These are phyloP conservation scores for Ascochyta viciae-villosae DNA, from an alignment of 2,329 filamentous ascomycete genomes.

Conservation along the genomic window DNA sequence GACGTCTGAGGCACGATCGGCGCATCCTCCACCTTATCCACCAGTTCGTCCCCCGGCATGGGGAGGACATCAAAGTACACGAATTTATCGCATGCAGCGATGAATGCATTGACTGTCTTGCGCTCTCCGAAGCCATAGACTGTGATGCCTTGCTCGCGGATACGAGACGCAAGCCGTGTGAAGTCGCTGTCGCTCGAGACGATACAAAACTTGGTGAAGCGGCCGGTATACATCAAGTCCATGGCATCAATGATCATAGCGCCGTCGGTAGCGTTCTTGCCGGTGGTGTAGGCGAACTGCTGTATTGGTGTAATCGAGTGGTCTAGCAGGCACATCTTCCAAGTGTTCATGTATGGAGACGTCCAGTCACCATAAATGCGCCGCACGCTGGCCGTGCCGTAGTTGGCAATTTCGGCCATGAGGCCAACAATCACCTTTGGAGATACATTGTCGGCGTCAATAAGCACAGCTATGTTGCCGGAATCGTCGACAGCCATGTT, in stretches of 20 bases:
- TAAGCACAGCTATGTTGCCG: slow-evolving; percentile 27
- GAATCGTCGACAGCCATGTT: slow-evolving; percentile 1
- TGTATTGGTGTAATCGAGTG: slow-evolving; percentile 38
- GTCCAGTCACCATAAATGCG: slow-evolving; percentile 45
- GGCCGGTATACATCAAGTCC: slow-evolving; percentile 43
- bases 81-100: slow-evolving; percentile 40
- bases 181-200: slow-evolving; percentile 49
- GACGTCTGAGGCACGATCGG: neutral
- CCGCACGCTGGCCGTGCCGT: slow-evolving; percentile 40
- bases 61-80: slow-evolving; percentile 23
- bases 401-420: slow-evolving; percentile 42
- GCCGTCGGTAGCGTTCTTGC: slow-evolving; percentile 42
- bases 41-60: neutral
- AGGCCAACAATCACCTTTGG: slow-evolving; percentile 32
- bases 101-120: slow-evolving; percentile 34
- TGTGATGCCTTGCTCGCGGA: slow-evolving; percentile 44
- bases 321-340: slow-evolving; percentile 27
- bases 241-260: slow-evolving; percentile 48
- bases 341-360: slow-evolving; percentile 23
- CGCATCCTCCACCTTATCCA: neutral
- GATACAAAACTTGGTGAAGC: slow-evolving; percentile 43
- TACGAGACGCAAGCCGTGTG: slow-evolving; percentile 42
- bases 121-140: slow-evolving; percentile 46
- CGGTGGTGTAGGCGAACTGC: slow-evolving; percentile 40
- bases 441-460: slow-evolving; percentile 38